Percentiles rank a stretch among this genome's conserved stretches.
These are phyloP conservation scores for Takakia lepidozioides DNA, from an alignment of 225 moss, liverwort and hornwort genomes.

Conservation along the genomic window DNA sequence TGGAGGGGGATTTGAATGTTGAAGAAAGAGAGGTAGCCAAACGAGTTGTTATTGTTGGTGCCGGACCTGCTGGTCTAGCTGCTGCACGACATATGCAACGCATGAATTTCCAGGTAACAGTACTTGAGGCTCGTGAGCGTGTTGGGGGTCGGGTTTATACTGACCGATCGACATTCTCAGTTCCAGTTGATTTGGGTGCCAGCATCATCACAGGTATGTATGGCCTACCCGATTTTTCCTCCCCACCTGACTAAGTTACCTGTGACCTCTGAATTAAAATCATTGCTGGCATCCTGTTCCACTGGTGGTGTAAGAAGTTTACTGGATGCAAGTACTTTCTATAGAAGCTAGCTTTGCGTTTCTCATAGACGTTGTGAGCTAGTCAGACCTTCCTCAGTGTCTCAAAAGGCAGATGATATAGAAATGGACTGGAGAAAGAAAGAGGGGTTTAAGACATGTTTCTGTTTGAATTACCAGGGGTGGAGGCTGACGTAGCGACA, in stretches of 20 bases:
- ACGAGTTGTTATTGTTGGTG: slow-evolving; percentile 52
- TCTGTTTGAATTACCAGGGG: slow-evolving; percentile 18
- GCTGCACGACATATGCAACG: slow-evolving; percentile 55
- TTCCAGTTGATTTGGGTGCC: slow-evolving; percentile 64
- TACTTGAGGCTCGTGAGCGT: slow-evolving; percentile 53
- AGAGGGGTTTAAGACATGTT: no score
- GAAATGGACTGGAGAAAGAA: no score
- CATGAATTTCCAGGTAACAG: slow-evolving; percentile 40
- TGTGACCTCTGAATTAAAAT: no score
- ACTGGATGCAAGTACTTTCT: no score
- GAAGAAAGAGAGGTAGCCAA: slow-evolving; percentile 25
- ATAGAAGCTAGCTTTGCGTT: no score
- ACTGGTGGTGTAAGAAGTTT: no score
- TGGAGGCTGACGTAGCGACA: slow-evolving; percentile 65
- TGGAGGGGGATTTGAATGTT: slow-evolving; percentile 22
- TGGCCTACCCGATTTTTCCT: no score
- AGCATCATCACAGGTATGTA: slow-evolving; percentile 55
- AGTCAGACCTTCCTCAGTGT: no score
- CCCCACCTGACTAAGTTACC: no score
- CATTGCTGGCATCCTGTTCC: no score
- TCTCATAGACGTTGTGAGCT: no score
- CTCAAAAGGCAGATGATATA: no score
- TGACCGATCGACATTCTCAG: slow-evolving; percentile 48
- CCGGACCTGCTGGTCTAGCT: slow-evolving; percentile 56
- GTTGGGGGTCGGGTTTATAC: slow-evolving; percentile 63